Conservation (phyloP, 192 early-diverging fungal species). For the Backusella liffmaniae region DNA sequence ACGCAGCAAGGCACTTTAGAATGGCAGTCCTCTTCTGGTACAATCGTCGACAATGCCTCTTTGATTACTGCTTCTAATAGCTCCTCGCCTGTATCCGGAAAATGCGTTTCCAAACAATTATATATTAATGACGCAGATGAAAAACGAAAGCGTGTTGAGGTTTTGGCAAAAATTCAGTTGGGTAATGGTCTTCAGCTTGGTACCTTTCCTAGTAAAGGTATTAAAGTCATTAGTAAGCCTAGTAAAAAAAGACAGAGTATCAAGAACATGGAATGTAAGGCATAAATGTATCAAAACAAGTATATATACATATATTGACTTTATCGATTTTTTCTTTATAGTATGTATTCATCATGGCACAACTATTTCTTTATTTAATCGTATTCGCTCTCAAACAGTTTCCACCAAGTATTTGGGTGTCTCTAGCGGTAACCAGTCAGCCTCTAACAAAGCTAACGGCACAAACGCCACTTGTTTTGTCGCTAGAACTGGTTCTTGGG, state of each 20-base stretch:
- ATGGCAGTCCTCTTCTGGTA: constrained; percentile 43
- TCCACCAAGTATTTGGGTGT: constrained; percentile 83
- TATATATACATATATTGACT: background rate
- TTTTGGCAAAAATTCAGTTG: constrained; percentile 65
- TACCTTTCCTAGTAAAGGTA: constrained; percentile 70
- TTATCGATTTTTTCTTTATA: constrained; percentile 20
- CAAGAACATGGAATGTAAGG: constrained; percentile 71
- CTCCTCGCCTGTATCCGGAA: constrained; percentile 49
- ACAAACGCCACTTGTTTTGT: constrained; percentile 63
- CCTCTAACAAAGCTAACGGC: background rate
- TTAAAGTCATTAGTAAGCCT: constrained; percentile 91
- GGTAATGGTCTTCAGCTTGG: constrained; percentile 61
- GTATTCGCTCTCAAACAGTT: constrained; percentile 85
- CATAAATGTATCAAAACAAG: background rate
- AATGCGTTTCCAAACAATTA: constrained; percentile 76
- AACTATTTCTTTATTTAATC: constrained; percentile 84
- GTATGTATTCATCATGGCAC: constrained; percentile 86
- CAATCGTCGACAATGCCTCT: background rate
- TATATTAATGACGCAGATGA: constrained; percentile 83
- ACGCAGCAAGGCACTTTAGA: constrained; percentile 50
- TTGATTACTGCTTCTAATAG: constrained; percentile 29
- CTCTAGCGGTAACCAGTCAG: constrained; percentile 29
- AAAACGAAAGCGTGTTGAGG: constrained; percentile 75
- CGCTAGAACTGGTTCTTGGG: constrained; percentile 73
- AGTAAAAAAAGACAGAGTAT: constrained; percentile 85